Conservation (phyloP, 2,329 filamentous ascomycete species). For the Paraconiothyrium brasiliense region DNA sequence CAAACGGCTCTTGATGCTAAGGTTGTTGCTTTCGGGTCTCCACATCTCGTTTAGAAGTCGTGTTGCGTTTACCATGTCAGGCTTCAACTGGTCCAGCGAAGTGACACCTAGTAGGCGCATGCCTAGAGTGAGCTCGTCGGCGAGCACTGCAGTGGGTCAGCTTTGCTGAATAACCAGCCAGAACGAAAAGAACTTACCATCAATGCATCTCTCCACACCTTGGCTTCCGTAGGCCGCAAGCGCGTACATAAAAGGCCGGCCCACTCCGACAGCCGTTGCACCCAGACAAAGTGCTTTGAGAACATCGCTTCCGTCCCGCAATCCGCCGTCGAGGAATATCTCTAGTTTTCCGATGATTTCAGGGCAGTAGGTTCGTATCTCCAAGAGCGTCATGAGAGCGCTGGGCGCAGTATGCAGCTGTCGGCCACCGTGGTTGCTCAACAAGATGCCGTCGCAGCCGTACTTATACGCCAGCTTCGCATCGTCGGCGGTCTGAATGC, state of each 20-base stretch:
- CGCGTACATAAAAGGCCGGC: constrained; percentile 50
- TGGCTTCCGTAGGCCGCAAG: constrained; percentile 49
- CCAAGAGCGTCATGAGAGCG: constrained; percentile 48
- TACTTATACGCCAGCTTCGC: constrained; percentile 56
- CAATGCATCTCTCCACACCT: constrained; percentile 48
- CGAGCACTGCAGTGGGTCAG: constrained; percentile 46
- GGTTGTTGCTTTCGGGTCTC: constrained; percentile 33
- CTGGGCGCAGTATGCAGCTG: constrained; percentile 58
- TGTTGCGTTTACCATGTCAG: constrained; percentile 66
- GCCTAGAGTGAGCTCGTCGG: constrained; percentile 70
- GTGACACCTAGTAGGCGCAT: constrained; percentile 74
- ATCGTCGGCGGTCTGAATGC: constrained; percentile 56
- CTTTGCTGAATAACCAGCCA: background rate
- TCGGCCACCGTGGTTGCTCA: constrained; percentile 64
- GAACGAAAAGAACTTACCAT: constrained; percentile 38
- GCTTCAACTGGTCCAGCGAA: constrained; percentile 67
- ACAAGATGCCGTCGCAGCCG: constrained; percentile 58
- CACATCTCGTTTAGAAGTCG: constrained; percentile 48
- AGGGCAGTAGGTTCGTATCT: constrained; percentile 49
- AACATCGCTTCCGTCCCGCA: constrained; percentile 50
- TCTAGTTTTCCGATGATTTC: constrained; percentile 48
- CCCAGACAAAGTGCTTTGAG: constrained; percentile 52
- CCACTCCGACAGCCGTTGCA: constrained; percentile 51
- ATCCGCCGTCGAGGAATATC: constrained; percentile 50
- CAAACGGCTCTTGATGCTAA: constrained; percentile 35